These are phyloP conservation scores for Elsinoe fawcettii DNA, from an alignment of 2,329 filamentous ascomycete genomes.

Conservation along the genomic window DNA sequence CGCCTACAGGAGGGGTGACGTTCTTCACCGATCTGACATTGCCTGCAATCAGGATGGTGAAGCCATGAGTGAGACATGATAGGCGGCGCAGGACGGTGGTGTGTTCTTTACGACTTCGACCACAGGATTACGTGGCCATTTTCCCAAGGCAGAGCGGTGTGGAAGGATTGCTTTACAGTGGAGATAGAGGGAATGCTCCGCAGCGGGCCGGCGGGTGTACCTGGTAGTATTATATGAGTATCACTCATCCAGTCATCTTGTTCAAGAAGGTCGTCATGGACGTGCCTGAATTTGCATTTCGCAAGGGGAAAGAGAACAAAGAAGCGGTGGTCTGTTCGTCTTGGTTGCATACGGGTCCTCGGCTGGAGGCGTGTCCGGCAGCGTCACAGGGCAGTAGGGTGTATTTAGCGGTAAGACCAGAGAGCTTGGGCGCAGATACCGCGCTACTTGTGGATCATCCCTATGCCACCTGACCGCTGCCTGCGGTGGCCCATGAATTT, in stretches of 20 bases:
- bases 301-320: background rate
- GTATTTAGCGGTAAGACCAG: background rate
- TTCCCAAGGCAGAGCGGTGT: conserved; percentile 1
- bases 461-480: conserved; percentile 7
- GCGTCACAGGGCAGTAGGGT: background rate
- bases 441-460: background rate
- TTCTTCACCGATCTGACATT: conserved; percentile 15
- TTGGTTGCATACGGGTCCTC: conserved; percentile 3
- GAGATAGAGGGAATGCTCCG: conserved; percentile 1
- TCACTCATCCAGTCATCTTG: background rate
- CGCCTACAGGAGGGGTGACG: conserved; percentile 6
- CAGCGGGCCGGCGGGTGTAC: background rate
- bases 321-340: conserved; percentile 9
- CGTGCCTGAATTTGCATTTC: background rate
- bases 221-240: background rate
- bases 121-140: conserved; percentile 2
- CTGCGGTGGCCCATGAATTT: background rate
- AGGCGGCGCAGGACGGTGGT: background rate
- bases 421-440: conserved; percentile 8
- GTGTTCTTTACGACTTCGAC: background rate
- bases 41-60: conserved; percentile 9
- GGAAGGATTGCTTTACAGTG: background rate
- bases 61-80: background rate
- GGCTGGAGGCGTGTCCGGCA: conserved; percentile 3
- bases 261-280: conserved; percentile 4